These are phyloP conservation scores for Pichia sp. DNA, from an alignment of 1,139 yeast genomes.

Conservation along the genomic window DNA sequence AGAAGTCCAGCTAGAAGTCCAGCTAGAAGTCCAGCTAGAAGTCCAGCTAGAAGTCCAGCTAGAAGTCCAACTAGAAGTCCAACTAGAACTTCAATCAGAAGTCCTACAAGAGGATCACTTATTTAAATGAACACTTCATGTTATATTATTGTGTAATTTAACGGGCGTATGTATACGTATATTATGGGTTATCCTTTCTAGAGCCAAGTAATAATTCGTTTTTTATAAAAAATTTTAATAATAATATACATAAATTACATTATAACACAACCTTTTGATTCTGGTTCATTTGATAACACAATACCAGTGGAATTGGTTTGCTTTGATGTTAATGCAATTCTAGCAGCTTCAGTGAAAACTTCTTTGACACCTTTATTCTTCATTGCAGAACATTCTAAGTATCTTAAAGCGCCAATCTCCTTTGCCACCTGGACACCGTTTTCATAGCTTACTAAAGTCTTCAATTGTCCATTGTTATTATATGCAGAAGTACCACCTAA, in stretches of 20 bases:
- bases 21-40: conserved; percentile 7
- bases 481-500: conserved; percentile 18
- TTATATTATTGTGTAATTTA: not conserved
- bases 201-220: not conserved
- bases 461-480: conserved; percentile 31
- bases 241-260: conserved; percentile 17
- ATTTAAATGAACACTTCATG: not conserved
- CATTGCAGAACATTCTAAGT: conserved; percentile 90
- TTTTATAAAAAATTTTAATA: not conserved
- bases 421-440: conserved; percentile 86
- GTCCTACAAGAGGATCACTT: not conserved
- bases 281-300: conserved; percentile 1
- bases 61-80: not conserved
- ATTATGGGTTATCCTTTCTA: not conserved
- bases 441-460: conserved; percentile 63
- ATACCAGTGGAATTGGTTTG: conserved; percentile 11
- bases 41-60: not conserved
- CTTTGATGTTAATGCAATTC: conserved; percentile 88
- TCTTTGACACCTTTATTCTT: conserved; percentile 93
- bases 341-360: conserved; percentile 94
- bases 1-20: conserved; percentile 12
- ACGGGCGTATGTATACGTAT: not conserved
- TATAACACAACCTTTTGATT: conserved; percentile 21
- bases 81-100: not conserved
- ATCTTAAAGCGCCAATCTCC: conserved; percentile 75